Evolutionary conservation across 1,284 basidiomycete genomes (phyloP), one percentile per base, ranked within the genome.

Genomic region (Cerioporus squamosus): DNA sequence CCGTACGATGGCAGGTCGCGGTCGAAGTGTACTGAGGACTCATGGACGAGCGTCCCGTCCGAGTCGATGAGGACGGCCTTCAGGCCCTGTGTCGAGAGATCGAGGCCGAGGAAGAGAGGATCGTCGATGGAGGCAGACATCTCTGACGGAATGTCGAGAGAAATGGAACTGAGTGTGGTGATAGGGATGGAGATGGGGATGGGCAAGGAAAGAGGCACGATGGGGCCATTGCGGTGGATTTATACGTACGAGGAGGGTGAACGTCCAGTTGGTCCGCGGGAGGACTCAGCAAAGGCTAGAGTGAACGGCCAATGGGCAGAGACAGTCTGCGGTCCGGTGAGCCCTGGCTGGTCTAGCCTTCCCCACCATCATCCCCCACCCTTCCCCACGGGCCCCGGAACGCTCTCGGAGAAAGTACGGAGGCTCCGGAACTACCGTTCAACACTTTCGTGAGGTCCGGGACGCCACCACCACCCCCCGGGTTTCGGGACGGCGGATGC

Each of bases 31-130:
- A 96, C 88, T 9, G 88, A 80, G 15, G 84, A 80, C 72, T 95
- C 91, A 66, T 88, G 82, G 4, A 93, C 77, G 47, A 93, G 80
- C 20, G 78, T 73, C 42, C 84, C 82, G 52, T 86, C 78, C 42
- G 84, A 77, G 22, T 84, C 76, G 61, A 93, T 82, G 44, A 95
- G 71, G 44, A 90, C 79, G 7, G 85, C 88, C 73, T 95, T 96
- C 66, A 95, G 82, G 53, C 92, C 90, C 71, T 97, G 94, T 0
- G 93, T 96, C 7, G 91, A 94, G 46, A 94, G 82, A 74, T 97
- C 94, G 56, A 96, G 81, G 14, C 94, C 94, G 24, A 96, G 87
- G 72, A 94, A 95, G 55, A 90, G 83, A 8, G 79, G 79, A 20
- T 59, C 57, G 45, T 59, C 57, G 12, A 59, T 33, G 51, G 14